Evolutionary conservation across 345 rosid species (phyloP).

Genomic region (Citrus cavaleriei): DNA sequence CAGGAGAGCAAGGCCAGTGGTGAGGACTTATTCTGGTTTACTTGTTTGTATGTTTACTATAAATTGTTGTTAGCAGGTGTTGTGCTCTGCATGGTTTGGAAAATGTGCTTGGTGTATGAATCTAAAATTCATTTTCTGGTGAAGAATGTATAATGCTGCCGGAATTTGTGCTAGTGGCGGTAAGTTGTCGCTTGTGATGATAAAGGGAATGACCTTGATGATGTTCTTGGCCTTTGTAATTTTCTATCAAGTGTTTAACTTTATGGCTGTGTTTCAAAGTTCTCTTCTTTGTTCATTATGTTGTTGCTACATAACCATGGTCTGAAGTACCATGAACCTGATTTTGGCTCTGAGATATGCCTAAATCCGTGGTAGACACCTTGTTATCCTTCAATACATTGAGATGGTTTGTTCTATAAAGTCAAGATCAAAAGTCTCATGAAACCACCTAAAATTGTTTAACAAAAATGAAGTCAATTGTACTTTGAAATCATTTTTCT

Average conservation of each 20-base stretch:
- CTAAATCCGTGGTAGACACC: neutral
- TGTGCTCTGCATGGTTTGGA: neutral
- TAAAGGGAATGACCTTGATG: neutral
- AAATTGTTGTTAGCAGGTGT: neutral
- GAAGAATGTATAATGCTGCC: neutral
- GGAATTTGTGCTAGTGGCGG: neutral
- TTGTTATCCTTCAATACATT: neutral
- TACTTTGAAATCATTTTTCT: neutral
- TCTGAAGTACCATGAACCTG: neutral
- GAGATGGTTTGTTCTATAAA: neutral
- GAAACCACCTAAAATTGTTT: neutral
- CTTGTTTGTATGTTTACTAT: neutral
- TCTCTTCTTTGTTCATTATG: neutral
- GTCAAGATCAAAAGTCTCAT: neutral
- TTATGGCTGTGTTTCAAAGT: neutral
- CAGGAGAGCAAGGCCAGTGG: constrained; percentile 59
- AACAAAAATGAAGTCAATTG: neutral
- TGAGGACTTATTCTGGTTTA: constrained; percentile 22
- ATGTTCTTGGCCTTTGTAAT: neutral
- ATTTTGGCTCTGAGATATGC: neutral
- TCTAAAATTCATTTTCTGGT: neutral
- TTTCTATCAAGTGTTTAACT: neutral
- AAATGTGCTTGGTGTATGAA: neutral
- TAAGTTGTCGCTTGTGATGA: neutral
- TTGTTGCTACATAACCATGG: neutral